phyloP scores from a whole-genome alignment of 805 yeast genomes.

The Teunomyces barrocoloradensis region DNA sequence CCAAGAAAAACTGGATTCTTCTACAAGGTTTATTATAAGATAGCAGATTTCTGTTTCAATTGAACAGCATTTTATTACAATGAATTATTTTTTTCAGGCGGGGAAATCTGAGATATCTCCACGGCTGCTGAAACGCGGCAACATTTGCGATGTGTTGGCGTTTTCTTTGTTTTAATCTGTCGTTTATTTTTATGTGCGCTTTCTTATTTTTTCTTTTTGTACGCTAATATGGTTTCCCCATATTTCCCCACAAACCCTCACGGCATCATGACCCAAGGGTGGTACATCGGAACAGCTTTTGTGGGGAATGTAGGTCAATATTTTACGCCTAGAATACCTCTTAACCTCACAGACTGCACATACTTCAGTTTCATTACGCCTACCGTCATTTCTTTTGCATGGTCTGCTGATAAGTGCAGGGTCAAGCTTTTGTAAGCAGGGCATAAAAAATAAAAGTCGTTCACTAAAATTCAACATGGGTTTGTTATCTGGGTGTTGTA shows the following conservation, averaged over 20 bases:
- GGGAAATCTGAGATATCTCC: background rate
- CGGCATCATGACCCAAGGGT: background rate
- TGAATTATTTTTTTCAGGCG: background rate
- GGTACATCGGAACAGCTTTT: background rate
- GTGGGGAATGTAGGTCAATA: background rate
- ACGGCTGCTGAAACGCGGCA: background rate
- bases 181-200: too few species aligned
- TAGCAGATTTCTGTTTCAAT: constrained; percentile 22
- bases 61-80: constrained; percentile 6
- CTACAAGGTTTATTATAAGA: constrained; percentile 19
- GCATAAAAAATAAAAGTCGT: background rate
- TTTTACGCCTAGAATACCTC: too few species aligned
- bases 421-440: background rate
- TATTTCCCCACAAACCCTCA: background rate
- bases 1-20: constrained; percentile 21
- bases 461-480: background rate
- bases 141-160: too few species aligned
- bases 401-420: background rate
- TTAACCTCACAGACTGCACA: background rate
- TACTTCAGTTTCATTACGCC: background rate
- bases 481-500: too few species aligned
- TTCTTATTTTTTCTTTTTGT: too few species aligned
- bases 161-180: background rate
- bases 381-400: too few species aligned
- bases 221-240: too few species aligned